phyloP scores from a whole-genome alignment of 495 filamentous ascomycete species.

The Aspergillus homomorphus region DNA sequence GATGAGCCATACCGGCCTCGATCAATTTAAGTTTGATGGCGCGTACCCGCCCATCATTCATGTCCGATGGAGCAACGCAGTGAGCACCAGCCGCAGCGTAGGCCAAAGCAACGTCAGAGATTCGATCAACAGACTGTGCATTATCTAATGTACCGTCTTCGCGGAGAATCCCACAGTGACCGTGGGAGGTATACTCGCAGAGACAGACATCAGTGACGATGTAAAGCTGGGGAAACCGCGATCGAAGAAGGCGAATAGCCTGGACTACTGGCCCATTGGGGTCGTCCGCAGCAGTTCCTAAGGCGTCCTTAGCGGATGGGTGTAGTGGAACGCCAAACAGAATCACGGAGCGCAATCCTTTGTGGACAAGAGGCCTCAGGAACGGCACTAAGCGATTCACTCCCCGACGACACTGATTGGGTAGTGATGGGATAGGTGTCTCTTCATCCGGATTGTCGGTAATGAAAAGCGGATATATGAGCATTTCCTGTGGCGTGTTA shows the following conservation, averaged over 20 bases:
- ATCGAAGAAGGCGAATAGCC: conserved; percentile 75
- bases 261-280: conserved; percentile 87
- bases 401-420: conserved; percentile 81
- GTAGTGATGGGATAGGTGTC: conserved; percentile 82
- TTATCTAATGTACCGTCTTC: conserved; percentile 94
- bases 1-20: conserved; percentile 84
- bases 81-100: conserved; percentile 93
- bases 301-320: conserved; percentile 76
- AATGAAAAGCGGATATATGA: conserved; percentile 96
- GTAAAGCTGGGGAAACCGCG: conserved; percentile 82
- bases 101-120: conserved; percentile 87
- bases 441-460: conserved; percentile 93
- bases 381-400: conserved; percentile 83
- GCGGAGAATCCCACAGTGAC: conserved; percentile 91
- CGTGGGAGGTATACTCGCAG: conserved; percentile 98
- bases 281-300: conserved; percentile 92
- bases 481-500: conserved; percentile 68
- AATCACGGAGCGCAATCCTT: conserved; percentile 88
- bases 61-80: conserved; percentile 94
- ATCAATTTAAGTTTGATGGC: conserved; percentile 97
- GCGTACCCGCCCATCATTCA: conserved; percentile 96
- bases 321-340: conserved; percentile 90
- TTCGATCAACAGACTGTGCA: conserved; percentile 82
- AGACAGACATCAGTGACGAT: conserved; percentile 91
- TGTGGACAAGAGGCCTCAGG: conserved; percentile 78